Base-by-base conservation (phyloP, 2,329 filamentous ascomycete species). In the Ophiocordyceps australis region DNA sequence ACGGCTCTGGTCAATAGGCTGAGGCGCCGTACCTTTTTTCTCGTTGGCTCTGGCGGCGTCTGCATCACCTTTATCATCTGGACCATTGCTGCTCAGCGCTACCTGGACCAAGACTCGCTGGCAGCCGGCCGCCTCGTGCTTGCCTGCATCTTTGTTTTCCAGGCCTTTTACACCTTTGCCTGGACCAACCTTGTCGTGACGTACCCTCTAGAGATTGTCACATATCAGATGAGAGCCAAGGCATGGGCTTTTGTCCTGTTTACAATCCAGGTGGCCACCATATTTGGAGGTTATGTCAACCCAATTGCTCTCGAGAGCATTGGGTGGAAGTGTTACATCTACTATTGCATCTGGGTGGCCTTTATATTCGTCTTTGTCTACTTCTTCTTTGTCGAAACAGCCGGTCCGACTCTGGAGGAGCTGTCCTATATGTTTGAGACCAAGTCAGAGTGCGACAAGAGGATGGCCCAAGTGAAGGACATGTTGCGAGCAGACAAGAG, bases 161-260 rank as follows among this genome's bases (percentile, higher is more conserved):
- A 54, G 15, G 43, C 39, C 0, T 54, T 54, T 19, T 57, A 57
- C 27, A 53, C 47, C 0, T 43, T 54, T 18, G 53, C 48, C 2
- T 59, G 53, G 54, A 56, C 50, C 0, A 52, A 52, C 7, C 22
- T 58, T 22, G 45, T 55, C 3, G 52, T 57, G 1, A 52, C 52
- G 0, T 59, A 59, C 24, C 51, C 54, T 2, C 40, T 54, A 0
- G 54, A 57, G 32, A 38, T 57, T 6, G 46, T 54, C 5, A 47
- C 52, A 0, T 52, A 52, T 20, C 43, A 49, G 25, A 54, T 55
- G 45, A 47, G 53, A 6, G 52, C 53, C 26, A 56, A 55, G 38
- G 42, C 48, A 0, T 53, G 48, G 46, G 45, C 45, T 0, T 52
- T 56, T 24, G 47, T 54, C 1, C 41, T 56, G 0, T 37, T 54